Evolutionary conservation across 2,329 filamentous ascomycete species (phyloP).

Genomic region (Scopulariopsis brevicaulis): DNA sequence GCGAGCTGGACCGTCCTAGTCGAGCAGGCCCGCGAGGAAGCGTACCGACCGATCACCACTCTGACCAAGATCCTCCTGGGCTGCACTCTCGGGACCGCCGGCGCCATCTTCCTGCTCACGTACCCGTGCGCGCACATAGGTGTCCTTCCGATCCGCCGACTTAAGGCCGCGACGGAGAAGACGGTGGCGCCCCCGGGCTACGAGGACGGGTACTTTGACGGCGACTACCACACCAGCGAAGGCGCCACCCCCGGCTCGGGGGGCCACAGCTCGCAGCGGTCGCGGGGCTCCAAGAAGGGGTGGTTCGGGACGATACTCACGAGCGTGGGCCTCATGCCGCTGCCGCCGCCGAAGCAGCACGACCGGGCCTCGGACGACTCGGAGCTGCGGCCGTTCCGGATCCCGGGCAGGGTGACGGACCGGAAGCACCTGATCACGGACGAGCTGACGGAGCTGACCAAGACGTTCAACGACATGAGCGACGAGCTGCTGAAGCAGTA

Average conservation of each 20-base stretch:
- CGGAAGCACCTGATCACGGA: slow-evolving; percentile 68
- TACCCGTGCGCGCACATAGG: slow-evolving; percentile 74
- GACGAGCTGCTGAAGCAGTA: slow-evolving; percentile 86
- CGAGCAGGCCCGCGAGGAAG: slow-evolving; percentile 64
- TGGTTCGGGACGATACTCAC: slow-evolving; percentile 21
- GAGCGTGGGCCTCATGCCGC: not conserved
- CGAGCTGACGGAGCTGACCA: slow-evolving; percentile 72
- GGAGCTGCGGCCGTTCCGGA: slow-evolving; percentile 57
- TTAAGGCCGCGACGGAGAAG: slow-evolving; percentile 65
- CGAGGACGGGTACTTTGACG: slow-evolving; percentile 26
- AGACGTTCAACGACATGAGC: slow-evolving; percentile 88
- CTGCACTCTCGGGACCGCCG: slow-evolving; percentile 76
- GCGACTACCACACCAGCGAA: slow-evolving; percentile 5
- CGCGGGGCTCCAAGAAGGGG: slow-evolving; percentile 32
- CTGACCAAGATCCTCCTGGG: slow-evolving; percentile 72
- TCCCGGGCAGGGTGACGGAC: slow-evolving; percentile 72
- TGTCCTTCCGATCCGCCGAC: slow-evolving; percentile 65
- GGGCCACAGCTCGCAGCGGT: slow-evolving; percentile 10
- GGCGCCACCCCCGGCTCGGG: not conserved
- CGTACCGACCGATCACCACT: slow-evolving; percentile 61
- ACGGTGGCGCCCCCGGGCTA: slow-evolving; percentile 58
- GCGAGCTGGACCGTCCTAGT: slow-evolving; percentile 77
- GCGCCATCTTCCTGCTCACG: slow-evolving; percentile 58
- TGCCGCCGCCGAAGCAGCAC: slow-evolving; percentile 4
- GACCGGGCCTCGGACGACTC: slow-evolving; percentile 15